phyloP scores from a whole-genome alignment of 805 yeast genomes.

The Martiniozyma abietophila region DNA sequence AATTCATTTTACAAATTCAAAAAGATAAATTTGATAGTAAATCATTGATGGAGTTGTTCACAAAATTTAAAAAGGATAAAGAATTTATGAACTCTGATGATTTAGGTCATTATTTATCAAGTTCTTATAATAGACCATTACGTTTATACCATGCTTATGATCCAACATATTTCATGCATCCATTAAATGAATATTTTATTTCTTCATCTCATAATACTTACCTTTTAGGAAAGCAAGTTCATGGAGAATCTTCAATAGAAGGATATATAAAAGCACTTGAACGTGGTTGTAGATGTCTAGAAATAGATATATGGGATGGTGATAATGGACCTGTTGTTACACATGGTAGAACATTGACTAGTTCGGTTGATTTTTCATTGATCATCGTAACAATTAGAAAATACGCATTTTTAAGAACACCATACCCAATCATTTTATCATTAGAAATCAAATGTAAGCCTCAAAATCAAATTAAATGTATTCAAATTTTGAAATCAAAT shows the following conservation, averaged over 20 bases:
- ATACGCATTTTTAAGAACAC: slow-evolving; percentile 82
- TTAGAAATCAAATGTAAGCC: slow-evolving; percentile 73
- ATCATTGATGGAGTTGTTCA: slow-evolving; percentile 28
- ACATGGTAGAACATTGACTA: slow-evolving; percentile 82
- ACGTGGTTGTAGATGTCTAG: slow-evolving; percentile 91
- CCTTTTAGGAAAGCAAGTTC: slow-evolving; percentile 77
- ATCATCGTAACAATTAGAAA: slow-evolving; percentile 69
- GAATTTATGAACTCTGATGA: slow-evolving; percentile 19
- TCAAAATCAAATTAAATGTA: slow-evolving; percentile 57
- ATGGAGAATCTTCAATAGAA: slow-evolving; percentile 80
- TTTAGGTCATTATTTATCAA: slow-evolving; percentile 25
- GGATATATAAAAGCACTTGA: slow-evolving; percentile 82
- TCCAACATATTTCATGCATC: slow-evolving; percentile 38
- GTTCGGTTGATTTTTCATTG: slow-evolving; percentile 56
- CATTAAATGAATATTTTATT: slow-evolving; percentile 78
- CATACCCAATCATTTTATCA: slow-evolving; percentile 78
- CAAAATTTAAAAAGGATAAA: slow-evolving; percentile 26
- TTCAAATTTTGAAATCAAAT: slow-evolving; percentile 39
- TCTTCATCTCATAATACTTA: slow-evolving; percentile 96
- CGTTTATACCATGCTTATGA: slow-evolving; percentile 12
- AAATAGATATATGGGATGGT: slow-evolving; percentile 90
- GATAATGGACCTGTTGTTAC: slow-evolving; percentile 69
- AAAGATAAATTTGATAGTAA: not conserved
- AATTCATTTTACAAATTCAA: slow-evolving; percentile 1
- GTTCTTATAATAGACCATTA: slow-evolving; percentile 24